phyloP scores from a whole-genome alignment of 2,329 filamentous ascomycete species.

The Proliferodiscus dingleyae region DNA sequence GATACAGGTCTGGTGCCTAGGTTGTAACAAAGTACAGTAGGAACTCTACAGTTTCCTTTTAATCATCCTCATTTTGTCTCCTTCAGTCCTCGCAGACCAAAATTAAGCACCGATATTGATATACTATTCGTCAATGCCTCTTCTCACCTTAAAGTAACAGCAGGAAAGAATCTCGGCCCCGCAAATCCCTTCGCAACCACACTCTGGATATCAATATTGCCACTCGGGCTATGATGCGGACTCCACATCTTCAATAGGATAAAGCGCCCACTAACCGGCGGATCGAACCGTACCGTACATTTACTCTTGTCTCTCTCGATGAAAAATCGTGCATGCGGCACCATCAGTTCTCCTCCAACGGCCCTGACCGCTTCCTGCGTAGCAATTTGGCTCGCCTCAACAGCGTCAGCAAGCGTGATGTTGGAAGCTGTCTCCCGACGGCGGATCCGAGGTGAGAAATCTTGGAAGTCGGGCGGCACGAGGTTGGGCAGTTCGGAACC shows the following conservation, averaged over 20 bases:
- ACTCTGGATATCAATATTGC: conserved; percentile 86
- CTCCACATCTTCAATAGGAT: conserved; percentile 90
- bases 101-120: no score
- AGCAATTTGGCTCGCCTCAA: conserved; percentile 38
- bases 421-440: conserved; percentile 29
- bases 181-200: conserved; percentile 80
- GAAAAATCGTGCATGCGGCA: conserved; percentile 75
- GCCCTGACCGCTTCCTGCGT: conserved; percentile 53
- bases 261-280: conserved; percentile 74
- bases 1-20: no score
- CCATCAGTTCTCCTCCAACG: conserved; percentile 57
- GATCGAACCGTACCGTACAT: conserved; percentile 81
- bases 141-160: conserved; percentile 38
- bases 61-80: no score
- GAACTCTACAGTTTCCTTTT: no score
- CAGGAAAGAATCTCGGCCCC: conserved; percentile 78
- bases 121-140: no score
- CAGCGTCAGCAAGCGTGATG: conserved; percentile 29
- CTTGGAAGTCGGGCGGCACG: not conserved
- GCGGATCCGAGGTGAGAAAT: conserved; percentile 8
- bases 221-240: conserved; percentile 56
- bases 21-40: no score
- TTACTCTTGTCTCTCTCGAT: conserved; percentile 79
- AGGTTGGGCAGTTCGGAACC: not conserved
- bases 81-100: no score